Evolutionary conservation across 371 early-diverging fungal species (phyloP), one percentile per base, ranked within the genome.

Genomic region (Umbelopsis sp.): DNA sequence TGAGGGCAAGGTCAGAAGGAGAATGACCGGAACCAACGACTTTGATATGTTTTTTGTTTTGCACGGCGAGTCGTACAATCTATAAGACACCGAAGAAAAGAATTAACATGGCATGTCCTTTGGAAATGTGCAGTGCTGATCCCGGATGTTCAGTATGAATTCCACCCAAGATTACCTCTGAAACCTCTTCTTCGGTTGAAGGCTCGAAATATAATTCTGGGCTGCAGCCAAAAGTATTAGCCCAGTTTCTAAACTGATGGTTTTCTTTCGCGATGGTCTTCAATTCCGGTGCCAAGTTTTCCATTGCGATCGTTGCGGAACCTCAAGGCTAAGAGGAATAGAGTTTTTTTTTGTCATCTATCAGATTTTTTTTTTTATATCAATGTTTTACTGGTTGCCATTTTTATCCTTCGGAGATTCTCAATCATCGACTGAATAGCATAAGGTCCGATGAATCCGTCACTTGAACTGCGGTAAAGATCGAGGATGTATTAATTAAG

Each of bases 21-120:
- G 94, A 94, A 73, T 93, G 92, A 0, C 93, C 93, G 41, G 90
- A 80, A 0, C 95, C 95, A 52, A 92, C 83, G 14, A 89, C 89
- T 69, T 89, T 88, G 65, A 94, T 76, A 4, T 70, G 72, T 53
- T 88, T 82, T 4, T 83, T 71, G 22, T 82, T 67, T 4, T 69
- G 69, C 16, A 73, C 72, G 6, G 90, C 86, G 16, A 82, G 70
- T 18, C 71, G 71, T 65, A 89, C 76, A 44, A 92, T 87, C 87
- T 88, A 73, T 29, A 65, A 46, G 9, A 44, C 8, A 29, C 66
- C 24, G 71, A 44, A 12, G 62, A 45, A 64, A 44, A 16, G 37
- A 11, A 29, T 38, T 44, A 41, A 14, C 22, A 64, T 29, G 29
- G 16, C 46, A 46, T 14, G 37, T 11, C 11, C 14, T 29, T 41